A percentile compares a stretch with the other conserved stretches of the same genome.
Evolutionary conservation across 1,284 basidiomycete species (phyloP).

Genomic region (Boletus smithii): DNA sequence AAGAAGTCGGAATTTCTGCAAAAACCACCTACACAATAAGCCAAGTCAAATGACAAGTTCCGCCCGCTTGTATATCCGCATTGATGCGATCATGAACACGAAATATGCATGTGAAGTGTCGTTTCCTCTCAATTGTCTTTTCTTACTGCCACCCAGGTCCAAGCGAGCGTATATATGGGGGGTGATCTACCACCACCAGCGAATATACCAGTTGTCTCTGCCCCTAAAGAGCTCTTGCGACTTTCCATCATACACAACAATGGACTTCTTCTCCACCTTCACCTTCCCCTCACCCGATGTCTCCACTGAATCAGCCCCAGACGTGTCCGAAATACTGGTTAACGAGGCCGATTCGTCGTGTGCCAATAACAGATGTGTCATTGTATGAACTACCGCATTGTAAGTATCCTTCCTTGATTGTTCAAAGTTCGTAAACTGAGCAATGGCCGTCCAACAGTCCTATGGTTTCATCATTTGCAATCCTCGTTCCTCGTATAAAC

Average conservation of each 20-base stretch:
- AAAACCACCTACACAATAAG: constrained; percentile 16
- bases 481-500: not conserved
- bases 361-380: constrained; percentile 8
- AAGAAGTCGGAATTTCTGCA: not conserved
- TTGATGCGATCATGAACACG: constrained; percentile 1
- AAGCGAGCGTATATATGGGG: constrained; percentile 22
- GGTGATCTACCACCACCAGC: constrained; percentile 3
- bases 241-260: constrained; percentile 8
- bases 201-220: constrained; percentile 6
- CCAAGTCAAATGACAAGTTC: constrained; percentile 1
- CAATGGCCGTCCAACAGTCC: constrained; percentile 1
- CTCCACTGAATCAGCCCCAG: constrained; percentile 1
- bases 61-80: constrained; percentile 5
- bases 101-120: constrained; percentile 4
- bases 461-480: not conserved
- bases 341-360: constrained; percentile 3
- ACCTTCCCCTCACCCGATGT: not conserved
- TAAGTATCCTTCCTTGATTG: constrained; percentile 8
- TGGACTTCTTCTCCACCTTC: constrained; percentile 20
- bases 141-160: not conserved
- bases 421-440: constrained; percentile 3
- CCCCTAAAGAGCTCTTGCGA: constrained; percentile 2
- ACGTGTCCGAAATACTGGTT: constrained; percentile 13
- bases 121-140: constrained; percentile 20
- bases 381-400: constrained; percentile 17